Evolutionary conservation across 2,329 filamentous ascomycete genomes (phyloP), one percentile per base, ranked within the genome.

Genomic region (Albophoma yamanashiensis): DNA sequence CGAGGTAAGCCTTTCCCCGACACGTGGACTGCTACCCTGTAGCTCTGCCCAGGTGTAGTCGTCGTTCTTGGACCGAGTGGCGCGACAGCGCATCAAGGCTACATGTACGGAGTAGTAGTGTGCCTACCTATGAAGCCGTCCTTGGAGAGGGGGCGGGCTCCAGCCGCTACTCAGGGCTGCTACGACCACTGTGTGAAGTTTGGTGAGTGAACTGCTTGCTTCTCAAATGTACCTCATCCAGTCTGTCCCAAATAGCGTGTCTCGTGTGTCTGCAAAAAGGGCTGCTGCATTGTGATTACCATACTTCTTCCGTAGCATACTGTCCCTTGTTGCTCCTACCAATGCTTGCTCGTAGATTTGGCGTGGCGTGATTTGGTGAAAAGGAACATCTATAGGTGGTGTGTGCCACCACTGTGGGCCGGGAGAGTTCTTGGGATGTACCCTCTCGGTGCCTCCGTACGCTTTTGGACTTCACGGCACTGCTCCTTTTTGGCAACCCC

Each of bases 71-170:
- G 4, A 15, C 17, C n/a, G 15, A n/a, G 25, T 27, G 27, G 15
- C 34, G 50, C 27, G 4, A 4, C 50, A 53, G 27, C 17, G 27
- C 4, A 34, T 34, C 15, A 34, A 6, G 25, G 74, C 89, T 89
- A n/a, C n/a, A n/a, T n/a, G n/a, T n/a, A n/a, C n/a, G n/a, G n/a
- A n/a, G n/a, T n/a, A 67, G 77, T 79, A 53, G 88, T 78, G n/a
- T 83, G 40, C 40, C 79, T 17, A 84, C 40, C 79, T 17, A 84
- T 77, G 67, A 88, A 86, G 25, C 76, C 83, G 53, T 82, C 76
- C 53, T 76, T 75, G 45, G 88, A 76, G 42, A 72, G 1, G 81
- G 70, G 5, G 76, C 66, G 4, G 74, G 69, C 67, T 74, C 75
- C 56, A 77, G 76, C 75, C 77, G 80, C 1, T 31, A 31, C 0